Conservation (phyloP, 2,329 filamentous ascomycete genomes). For the Hymenoscyphus fructigenus region DNA sequence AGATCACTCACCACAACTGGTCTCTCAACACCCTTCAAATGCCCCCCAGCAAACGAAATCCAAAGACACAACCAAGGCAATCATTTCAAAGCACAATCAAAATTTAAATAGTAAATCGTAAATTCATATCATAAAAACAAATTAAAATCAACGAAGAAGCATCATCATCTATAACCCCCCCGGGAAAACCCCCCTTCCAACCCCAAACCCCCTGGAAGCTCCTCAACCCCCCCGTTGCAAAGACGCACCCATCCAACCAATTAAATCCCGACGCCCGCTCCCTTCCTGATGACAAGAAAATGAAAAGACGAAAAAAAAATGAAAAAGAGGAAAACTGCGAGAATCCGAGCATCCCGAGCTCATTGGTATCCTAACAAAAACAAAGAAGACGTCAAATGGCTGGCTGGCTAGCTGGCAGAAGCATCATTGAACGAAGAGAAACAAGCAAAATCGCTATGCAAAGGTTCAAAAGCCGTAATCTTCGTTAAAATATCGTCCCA, state of each 20-base stretch:
- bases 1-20: too few species aligned
- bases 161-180: not conserved
- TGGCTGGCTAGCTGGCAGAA: not conserved
- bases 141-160: not conserved
- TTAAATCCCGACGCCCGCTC: slow-evolving; percentile 2
- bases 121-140: too few species aligned
- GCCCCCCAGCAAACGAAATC: too few species aligned
- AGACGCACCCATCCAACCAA: not conserved
- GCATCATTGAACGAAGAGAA: not conserved
- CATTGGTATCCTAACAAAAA: not conserved
- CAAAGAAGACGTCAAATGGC: not conserved
- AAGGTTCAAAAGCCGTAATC: slow-evolving; percentile 5
- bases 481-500: slow-evolving; percentile 1
- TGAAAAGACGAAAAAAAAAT: not conserved
- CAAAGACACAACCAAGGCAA: too few species aligned
- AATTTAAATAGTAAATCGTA: too few species aligned
- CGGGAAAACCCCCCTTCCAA: not conserved
- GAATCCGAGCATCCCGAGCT: slow-evolving; percentile 9
- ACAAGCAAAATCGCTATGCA: slow-evolving; percentile 7
- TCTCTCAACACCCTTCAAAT: too few species aligned
- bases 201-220: too few species aligned
- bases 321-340: not conserved
- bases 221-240: not conserved
- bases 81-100: too few species aligned
- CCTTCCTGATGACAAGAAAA: not conserved